Base-by-base conservation (phyloP, 2,329 filamentous ascomycete genomes). In the Penicillium sp. region DNA sequence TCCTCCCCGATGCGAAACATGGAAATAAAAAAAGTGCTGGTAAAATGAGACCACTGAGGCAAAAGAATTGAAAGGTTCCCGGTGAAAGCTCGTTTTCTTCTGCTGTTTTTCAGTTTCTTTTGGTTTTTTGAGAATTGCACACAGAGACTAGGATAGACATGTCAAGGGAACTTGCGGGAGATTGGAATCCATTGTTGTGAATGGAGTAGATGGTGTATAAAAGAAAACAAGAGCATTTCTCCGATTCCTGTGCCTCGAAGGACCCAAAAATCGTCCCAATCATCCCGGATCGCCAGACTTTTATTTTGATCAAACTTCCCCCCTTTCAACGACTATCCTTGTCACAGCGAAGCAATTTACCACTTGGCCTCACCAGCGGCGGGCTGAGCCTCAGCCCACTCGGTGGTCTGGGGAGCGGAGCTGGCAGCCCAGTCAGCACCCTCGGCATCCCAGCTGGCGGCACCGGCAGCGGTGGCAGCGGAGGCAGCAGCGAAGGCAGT, bases 401-500 rank as follows among this genome's bases (percentile, higher is more conserved):
- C 72, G 60, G 57, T 64, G 61, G 67, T 65, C 51, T 70, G 64
- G 56, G 69, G 64, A 59, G 74, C 67, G 55, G 74, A 75, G 69
- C 77, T 70, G 58, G 76, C 71, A 72, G 77, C 79, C 80, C 81
- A 82, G 68, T 83, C 79, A 63, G 69, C 77, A 64, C 73, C 76
- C 57, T 77, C 78, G 68, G 78, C 78, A 78, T 86, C 86, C 81
- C 87, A 87, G 71, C 77, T 79, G 68, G 84, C 78, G 65, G 79
- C 78, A 67, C 82, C 80, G 64, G 70, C 78, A 63, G 82, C 60
- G 34, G 51, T 50, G 23, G 53, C 84, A 75, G 85, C 86, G 87
- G 87, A 90, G 70, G 81, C 84, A 72, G 86, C 82, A 72, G 84
- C 81, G 70, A 88, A 86, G 70, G 85, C 82, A 71, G 84, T 81